Percentiles rank a stretch among this genome's conserved stretches.
Conservation (phyloP, 164 flowering plant species). For the Sextonia rubra region DNA sequence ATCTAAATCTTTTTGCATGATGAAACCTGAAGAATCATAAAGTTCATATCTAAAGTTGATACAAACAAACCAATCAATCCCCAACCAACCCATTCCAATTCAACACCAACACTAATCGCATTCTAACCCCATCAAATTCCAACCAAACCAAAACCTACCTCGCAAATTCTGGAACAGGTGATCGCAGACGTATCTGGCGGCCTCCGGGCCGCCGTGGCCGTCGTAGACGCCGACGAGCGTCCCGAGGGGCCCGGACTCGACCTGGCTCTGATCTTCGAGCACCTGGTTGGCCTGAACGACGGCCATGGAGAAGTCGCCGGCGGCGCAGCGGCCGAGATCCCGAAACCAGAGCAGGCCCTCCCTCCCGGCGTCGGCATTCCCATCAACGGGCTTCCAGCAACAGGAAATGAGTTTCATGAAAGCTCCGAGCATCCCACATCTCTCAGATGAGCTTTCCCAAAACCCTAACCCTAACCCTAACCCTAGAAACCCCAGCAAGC, state of each 20-base stretch:
- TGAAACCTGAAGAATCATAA: background rate
- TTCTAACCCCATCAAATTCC: background rate
- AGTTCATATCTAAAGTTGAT: background rate
- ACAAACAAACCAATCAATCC: background rate
- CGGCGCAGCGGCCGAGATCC: conserved; percentile 38
- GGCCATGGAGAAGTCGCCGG: conserved; percentile 70
- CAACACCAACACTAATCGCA: background rate
- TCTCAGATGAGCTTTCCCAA: conserved; percentile 29
- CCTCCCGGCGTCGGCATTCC: conserved; percentile 13
- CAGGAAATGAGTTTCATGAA: conserved; percentile 57
- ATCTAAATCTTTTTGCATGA: background rate
- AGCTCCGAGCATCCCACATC: conserved; percentile 70
- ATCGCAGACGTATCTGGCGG: conserved; percentile 60
- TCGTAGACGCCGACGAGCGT: conserved; percentile 78
- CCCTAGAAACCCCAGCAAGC: background rate
- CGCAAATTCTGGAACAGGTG: conserved; percentile 51
- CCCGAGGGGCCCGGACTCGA: conserved; percentile 64
- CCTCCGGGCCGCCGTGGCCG: conserved; percentile 73
- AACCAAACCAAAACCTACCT: conserved; percentile 33
- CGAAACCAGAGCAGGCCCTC: conserved; percentile 56
- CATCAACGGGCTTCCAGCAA: conserved; percentile 52
- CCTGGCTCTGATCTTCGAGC: conserved; percentile 74
- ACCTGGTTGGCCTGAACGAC: conserved; percentile 69
- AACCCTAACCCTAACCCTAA: background rate
- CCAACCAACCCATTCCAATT: background rate